Percentiles rank a stretch among this genome's conserved stretches.
phyloP scores from a whole-genome alignment of 306 rosid species.

The Begonia masoniana region DNA sequence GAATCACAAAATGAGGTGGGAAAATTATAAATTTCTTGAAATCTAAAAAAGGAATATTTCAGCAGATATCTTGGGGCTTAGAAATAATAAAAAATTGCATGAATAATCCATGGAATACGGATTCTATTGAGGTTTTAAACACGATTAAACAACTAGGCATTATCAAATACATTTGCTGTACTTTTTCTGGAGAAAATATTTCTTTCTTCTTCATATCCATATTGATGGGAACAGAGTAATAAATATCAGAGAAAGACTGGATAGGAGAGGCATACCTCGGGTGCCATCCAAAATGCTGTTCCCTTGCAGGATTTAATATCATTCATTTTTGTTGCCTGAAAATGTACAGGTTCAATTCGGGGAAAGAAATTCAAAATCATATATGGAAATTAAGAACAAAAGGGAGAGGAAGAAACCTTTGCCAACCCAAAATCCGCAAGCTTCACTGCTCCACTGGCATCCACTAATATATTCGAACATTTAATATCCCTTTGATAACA shows the following conservation, averaged over 20 bases:
- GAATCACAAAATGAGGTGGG: too few species aligned
- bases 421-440: conserved; percentile 99
- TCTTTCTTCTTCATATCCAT: not conserved
- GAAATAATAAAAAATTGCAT: too few species aligned
- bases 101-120: too few species aligned
- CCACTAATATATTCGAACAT: conserved; percentile 92
- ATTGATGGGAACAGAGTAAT: conserved; percentile 3
- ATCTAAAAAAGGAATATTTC: too few species aligned
- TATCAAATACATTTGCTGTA: not conserved
- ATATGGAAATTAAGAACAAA: not conserved
- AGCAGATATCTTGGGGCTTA: too few species aligned
- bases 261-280: conserved; percentile 57
- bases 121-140: too few species aligned
- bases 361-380: conserved; percentile 9
- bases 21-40: too few species aligned
- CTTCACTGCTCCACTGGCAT: conserved; percentile 86
- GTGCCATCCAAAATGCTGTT: conserved; percentile 97
- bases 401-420: conserved; percentile 39
- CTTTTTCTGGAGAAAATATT: not conserved
- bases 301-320: conserved; percentile 77
- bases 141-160: too few species aligned
- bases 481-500: conserved; percentile 68
- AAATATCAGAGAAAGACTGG: conserved; percentile 9
- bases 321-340: conserved; percentile 69
- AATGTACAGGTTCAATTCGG: conserved; percentile 9